Conservation (phyloP, 805 yeast genomes). For the Trichomonascus vanleenenianus region DNA sequence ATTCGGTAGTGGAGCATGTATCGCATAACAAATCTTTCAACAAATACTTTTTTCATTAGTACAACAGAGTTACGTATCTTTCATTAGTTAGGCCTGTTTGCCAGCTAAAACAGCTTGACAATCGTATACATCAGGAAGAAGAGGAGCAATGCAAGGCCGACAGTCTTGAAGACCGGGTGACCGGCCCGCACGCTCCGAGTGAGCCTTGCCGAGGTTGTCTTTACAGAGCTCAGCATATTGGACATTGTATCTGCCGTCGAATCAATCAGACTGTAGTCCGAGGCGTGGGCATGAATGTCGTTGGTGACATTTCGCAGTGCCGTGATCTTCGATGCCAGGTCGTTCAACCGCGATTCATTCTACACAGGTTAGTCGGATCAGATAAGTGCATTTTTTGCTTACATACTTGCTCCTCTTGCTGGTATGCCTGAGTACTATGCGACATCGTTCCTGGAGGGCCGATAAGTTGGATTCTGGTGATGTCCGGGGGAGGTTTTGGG, state of each 20-base stretch:
- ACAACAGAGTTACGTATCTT: neutral
- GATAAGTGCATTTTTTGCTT: neutral
- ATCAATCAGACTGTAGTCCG: constrained; percentile 36
- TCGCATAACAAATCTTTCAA: too few species aligned
- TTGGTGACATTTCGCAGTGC: constrained; percentile 57
- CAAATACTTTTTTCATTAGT: too few species aligned
- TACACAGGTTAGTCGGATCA: constrained; percentile 20
- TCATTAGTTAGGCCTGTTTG: neutral
- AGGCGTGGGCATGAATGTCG: constrained; percentile 60
- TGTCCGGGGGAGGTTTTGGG: neutral
- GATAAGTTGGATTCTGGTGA: neutral
- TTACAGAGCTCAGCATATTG: constrained; percentile 40
- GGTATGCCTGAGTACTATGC: constrained; percentile 9
- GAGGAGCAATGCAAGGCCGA: constrained; percentile 44
- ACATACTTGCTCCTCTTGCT: constrained; percentile 25
- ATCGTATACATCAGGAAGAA: constrained; percentile 54
- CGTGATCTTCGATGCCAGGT: constrained; percentile 57
- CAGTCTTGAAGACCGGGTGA: constrained; percentile 52
- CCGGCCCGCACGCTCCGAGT: constrained; percentile 52
- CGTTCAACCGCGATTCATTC: constrained; percentile 57
- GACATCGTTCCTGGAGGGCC: too few species aligned
- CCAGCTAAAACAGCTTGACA: constrained; percentile 37
- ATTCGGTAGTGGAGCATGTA: too few species aligned
- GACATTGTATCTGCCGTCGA: constrained; percentile 45
- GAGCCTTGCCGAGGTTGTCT: constrained; percentile 43